Percentiles rank a stretch among this genome's conserved stretches.
phyloP scores from a whole-genome alignment of 1,284 basidiomycete genomes.

The Sanguinoderma infundibulare region DNA sequence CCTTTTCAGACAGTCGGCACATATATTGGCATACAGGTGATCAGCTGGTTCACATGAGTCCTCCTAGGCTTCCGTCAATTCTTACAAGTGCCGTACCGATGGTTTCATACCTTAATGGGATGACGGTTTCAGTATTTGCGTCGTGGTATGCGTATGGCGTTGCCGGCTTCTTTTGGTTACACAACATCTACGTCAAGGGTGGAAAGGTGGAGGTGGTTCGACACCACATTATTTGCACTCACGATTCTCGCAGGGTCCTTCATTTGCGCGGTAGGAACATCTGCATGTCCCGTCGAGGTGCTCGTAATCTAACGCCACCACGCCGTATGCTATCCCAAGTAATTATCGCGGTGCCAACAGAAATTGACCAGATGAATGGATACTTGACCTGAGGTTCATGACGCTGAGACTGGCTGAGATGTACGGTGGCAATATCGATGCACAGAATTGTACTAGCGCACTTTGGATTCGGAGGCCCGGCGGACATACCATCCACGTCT shows the following conservation, averaged over 20 bases:
- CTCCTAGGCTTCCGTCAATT: slow-evolving; percentile 54
- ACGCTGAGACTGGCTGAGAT: no score
- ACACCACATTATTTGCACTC: slow-evolving; percentile 42
- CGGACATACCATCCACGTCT: slow-evolving; percentile 2
- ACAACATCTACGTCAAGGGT: slow-evolving; percentile 50
- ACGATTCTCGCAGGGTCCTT: slow-evolving; percentile 55
- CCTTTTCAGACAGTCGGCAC: slow-evolving; percentile 62
- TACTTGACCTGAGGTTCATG: no score
- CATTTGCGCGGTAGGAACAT: slow-evolving; percentile 58
- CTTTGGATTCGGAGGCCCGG: background rate
- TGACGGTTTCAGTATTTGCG: slow-evolving; percentile 59
- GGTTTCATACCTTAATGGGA: slow-evolving; percentile 56
- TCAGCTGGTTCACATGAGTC: slow-evolving; percentile 65
- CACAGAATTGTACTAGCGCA: background rate
- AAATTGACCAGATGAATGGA: no score
- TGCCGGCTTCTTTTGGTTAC: slow-evolving; percentile 61
- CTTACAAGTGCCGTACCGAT: slow-evolving; percentile 61
- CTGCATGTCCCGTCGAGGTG: slow-evolving; percentile 56
- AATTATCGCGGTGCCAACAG: no score
- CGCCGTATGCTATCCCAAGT: background rate
- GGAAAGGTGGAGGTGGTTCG: slow-evolving; percentile 37
- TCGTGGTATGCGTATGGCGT: slow-evolving; percentile 63
- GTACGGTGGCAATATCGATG: background rate
- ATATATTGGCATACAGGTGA: slow-evolving; percentile 57
- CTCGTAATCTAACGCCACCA: background rate